Conservation (phyloP, 2,329 filamentous ascomycete genomes). For the Fusarium irregulare region DNA sequence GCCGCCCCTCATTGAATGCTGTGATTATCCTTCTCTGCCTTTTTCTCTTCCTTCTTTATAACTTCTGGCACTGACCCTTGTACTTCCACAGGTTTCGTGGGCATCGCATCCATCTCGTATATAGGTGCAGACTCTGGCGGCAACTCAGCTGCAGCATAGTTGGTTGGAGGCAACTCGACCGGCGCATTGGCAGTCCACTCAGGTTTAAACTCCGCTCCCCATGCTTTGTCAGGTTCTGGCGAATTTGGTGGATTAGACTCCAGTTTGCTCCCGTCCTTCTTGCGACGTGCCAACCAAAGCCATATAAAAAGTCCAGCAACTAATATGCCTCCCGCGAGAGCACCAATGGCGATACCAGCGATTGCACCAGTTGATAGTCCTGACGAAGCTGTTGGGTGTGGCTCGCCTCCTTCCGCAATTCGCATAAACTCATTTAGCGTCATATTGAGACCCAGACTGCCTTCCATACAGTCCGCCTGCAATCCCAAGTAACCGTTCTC, state of each 20-base stretch:
- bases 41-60: not conserved
- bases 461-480: not conserved
- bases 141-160: not conserved
- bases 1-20: no score
- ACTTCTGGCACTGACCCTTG: fast-evolving
- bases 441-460: not conserved
- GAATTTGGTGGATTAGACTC: not conserved
- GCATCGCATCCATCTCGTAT: not conserved
- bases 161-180: not conserved
- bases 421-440: not conserved
- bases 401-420: not conserved
- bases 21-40: not conserved
- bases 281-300: not conserved
- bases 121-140: not conserved
- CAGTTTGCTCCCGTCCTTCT: not conserved
- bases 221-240: not conserved
- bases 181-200: not conserved
- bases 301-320: not conserved
- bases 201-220: not conserved
- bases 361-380: not conserved
- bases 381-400: no score
- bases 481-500: not conserved
- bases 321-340: not conserved
- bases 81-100: not conserved
- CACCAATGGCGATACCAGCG: not conserved